Evolutionary conservation across 108 stramenopile genomes (phyloP).

Genomic region (Pseudonitzschia multistriata): DNA sequence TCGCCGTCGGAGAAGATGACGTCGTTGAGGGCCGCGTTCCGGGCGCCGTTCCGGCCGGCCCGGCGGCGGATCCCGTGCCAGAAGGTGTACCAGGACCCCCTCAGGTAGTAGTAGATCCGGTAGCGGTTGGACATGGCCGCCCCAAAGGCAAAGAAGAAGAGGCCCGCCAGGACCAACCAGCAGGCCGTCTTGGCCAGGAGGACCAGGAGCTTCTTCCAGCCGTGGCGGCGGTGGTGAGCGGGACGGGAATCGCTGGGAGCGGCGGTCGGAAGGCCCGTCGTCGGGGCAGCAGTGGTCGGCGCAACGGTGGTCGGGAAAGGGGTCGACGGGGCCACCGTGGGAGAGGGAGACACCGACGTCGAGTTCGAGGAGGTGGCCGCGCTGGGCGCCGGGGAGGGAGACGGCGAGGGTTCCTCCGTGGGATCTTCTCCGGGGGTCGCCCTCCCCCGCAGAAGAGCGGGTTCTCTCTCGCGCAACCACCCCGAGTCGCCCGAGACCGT

Average conservation of each 20-base stretch:
- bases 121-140: conserved; percentile 57
- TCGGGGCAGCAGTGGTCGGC: conserved; percentile 18
- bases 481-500: no score
- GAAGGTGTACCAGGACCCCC: conserved; percentile 44
- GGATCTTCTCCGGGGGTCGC: no score
- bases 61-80: conserved; percentile 1
- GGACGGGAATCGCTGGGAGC: not conserved
- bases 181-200: conserved; percentile 44
- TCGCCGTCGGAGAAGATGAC: conserved; percentile 46
- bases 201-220: conserved; percentile 20
- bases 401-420: conserved; percentile 13
- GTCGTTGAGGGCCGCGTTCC: conserved; percentile 31
- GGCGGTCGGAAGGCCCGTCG: conserved; percentile 18
- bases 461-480: no score
- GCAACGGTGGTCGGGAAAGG: conserved; percentile 10
- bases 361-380: not conserved
- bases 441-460: no score
- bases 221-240: conserved; percentile 12
- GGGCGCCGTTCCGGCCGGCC: not conserved
- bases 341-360: conserved; percentile 26
- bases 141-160: conserved; percentile 52
- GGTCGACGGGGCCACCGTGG: not conserved
- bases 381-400: conserved; percentile 2
- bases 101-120: conserved; percentile 50
- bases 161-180: conserved; percentile 34